Evolutionary conservation across 2,329 filamentous ascomycete species (phyloP).

Genomic region (Neocatenulostroma microsporum): DNA sequence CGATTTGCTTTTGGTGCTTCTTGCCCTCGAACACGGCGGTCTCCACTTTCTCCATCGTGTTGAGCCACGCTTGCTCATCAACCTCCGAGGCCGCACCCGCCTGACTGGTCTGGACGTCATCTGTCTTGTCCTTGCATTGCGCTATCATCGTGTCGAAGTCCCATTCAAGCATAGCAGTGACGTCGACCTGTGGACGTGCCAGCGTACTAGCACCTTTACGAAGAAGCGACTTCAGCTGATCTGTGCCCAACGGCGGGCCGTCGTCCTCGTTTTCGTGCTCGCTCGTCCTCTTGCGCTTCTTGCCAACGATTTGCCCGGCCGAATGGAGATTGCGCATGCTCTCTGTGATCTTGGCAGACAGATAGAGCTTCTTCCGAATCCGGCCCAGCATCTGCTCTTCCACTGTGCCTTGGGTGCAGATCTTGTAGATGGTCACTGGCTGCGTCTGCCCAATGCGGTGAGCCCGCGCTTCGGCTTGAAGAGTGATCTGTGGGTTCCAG

Average conservation of each 20-base stretch:
- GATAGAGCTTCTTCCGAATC: slow-evolving; percentile 55
- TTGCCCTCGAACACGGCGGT: slow-evolving; percentile 52
- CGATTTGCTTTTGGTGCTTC: slow-evolving; percentile 38
- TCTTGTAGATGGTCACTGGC: slow-evolving; percentile 49
- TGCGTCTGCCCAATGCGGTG: slow-evolving; percentile 50
- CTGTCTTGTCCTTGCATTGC: slow-evolving; percentile 47
- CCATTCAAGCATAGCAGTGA: slow-evolving; percentile 52
- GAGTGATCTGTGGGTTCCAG: slow-evolving; percentile 48
- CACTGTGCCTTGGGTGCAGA: slow-evolving; percentile 50
- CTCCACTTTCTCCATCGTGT: slow-evolving; percentile 50
- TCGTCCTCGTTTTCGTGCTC: slow-evolving; percentile 31
- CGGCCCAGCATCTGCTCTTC: slow-evolving; percentile 53
- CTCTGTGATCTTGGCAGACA: slow-evolving; percentile 54
- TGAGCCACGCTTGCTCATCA: slow-evolving; percentile 49
- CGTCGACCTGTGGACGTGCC: slow-evolving; percentile 45
- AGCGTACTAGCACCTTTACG: slow-evolving; percentile 49
- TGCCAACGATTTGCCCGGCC: slow-evolving; percentile 20
- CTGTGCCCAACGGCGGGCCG: slow-evolving; percentile 45
- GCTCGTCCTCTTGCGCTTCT: slow-evolving; percentile 27
- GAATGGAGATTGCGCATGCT: slow-evolving; percentile 49
- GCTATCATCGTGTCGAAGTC: slow-evolving; percentile 47
- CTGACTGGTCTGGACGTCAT: slow-evolving; percentile 23
- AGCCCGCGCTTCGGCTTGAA: slow-evolving; percentile 49
- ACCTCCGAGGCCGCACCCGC: neutral
- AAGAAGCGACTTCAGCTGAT: slow-evolving; percentile 48